A percentile compares a stretch with the other conserved stretches of the same genome.
Conservation (phyloP, 2,329 filamentous ascomycete species). For the Aspergillus uvarum region DNA sequence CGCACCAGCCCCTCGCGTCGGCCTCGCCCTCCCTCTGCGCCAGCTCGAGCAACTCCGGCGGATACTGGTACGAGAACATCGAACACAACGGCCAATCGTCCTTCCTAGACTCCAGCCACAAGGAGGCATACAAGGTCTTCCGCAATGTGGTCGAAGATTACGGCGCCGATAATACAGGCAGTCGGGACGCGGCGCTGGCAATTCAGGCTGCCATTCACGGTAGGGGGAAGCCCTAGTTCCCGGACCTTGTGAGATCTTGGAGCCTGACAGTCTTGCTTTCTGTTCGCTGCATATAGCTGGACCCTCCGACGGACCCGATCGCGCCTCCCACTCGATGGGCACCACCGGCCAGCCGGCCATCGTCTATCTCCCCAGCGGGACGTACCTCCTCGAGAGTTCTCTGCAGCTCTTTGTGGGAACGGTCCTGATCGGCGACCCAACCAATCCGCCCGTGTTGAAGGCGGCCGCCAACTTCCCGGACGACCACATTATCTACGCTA, state of each 20-base stretch:
- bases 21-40: neutral
- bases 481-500: constrained; percentile 57
- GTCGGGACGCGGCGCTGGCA: constrained; percentile 27
- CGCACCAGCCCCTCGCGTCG: constrained; percentile 8
- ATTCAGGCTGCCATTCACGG: constrained; percentile 34
- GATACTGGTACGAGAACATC: constrained; percentile 32
- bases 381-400: constrained; percentile 26
- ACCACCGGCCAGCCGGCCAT: constrained; percentile 33
- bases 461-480: constrained; percentile 53
- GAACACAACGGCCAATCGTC: constrained; percentile 31
- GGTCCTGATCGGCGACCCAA: constrained; percentile 40
- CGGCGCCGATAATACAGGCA: constrained; percentile 35
- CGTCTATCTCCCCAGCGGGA: constrained; percentile 33
- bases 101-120: constrained; percentile 24
- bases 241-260: too few species aligned
- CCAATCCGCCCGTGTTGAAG: constrained; percentile 53
- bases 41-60: constrained; percentile 8
- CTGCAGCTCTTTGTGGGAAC: constrained; percentile 35
- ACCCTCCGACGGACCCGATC: constrained; percentile 24
- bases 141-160: constrained; percentile 38
- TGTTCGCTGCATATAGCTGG: constrained; percentile 17
- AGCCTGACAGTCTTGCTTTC: neutral
- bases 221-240: constrained; percentile 1
- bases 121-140: constrained; percentile 34
- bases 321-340: constrained; percentile 27